Evolutionary conservation across 2,329 filamentous ascomycete species (phyloP), one percentile per base, ranked within the genome.

Genomic region (Ophiostoma ips): DNA sequence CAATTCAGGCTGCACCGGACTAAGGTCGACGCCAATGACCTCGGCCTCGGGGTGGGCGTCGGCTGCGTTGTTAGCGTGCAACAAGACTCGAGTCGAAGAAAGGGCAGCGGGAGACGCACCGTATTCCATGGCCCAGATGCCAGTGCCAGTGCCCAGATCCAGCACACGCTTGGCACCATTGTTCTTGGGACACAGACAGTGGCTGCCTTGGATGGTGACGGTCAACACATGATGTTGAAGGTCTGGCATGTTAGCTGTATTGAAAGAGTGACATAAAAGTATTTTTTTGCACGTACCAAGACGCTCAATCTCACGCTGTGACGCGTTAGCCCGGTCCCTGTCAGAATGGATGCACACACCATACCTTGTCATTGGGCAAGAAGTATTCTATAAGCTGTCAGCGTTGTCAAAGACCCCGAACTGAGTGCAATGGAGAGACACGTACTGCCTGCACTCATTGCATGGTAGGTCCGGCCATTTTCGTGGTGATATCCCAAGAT

Each of bases 41-140:
- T 56, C 51, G 6, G 55, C 37, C 30, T 58, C 55, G 12, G 56
- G 56, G 34, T 58, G 56, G 3, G 51, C 48, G 21, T 58, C 56
- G 30, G 56, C 56, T 28, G 24, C 24, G 4, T 8, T 28, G 24
- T 28, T 28, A 28, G 24, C 24, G 24, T 28, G 24, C 24, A 8
- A 5, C 24, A 28, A 28, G 24, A 8, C 24, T n/a, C n/a, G 8
- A 28, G 24, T 5, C 24, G 8, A 5, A 28, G 24, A 28, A 28
- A 28, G 4, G 24, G 24, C 5, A 28, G 24, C 24, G 5, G 24
- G 24, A 4, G 24, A 28, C 24, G 4, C 24, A 28, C 24, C 24
- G 28, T 57, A 58, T 30, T 58, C 55, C 48, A 58, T 56, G n/a
- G 57, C 51, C 57, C 57, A 58, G 48, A 58, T 58, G 30, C 57